Evolutionary conservation across 495 filamentous ascomycete genomes (phyloP), one percentile per base, ranked within the genome.

Genomic region (Annulohypoxylon nitens): DNA sequence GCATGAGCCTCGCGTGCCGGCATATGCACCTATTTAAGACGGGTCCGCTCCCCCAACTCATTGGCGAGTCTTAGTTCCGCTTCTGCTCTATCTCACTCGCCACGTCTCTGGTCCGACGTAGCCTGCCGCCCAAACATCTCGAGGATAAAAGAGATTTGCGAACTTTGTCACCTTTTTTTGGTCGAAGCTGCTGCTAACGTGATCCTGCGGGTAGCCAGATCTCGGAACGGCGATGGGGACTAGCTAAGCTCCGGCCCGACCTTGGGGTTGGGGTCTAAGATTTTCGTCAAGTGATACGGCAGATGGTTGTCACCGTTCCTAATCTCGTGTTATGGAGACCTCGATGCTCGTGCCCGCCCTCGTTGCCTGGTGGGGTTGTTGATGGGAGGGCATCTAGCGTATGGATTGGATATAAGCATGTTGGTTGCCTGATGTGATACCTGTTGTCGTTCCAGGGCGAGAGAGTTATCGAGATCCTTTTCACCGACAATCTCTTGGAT

Each of bases 121-220:
- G 16, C 25, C 16, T 43, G 14, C 48, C 58, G 59, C 48, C 58
- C 50, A 10, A 10, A 25, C 30, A 45, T 61, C 47, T 60, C 61
- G 61, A 69, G 54, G 43, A 34, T 18, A 16, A 41, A 41, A 18
- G 14, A 26, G 23, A 41, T 53, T 16, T 53, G 25, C 30, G 54
- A 48, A 48, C 33, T 18, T 61, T 43, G 16, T 50, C 14, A 18
- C 30, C 0, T 30, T 30, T 30, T 30, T 30, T 6, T 6, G 30
- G 30, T 30, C 30, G 30, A 6, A 3, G 30, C 30, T 20, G n/a
- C 12, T 47, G n/a, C 53, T 10, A 34, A 20, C 47, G 4, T 69
- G 61, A 74, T 74, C 70, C 60, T 73, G 70, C 65, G 47, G 65
- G 60, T 73, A 73, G 70, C 70, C 70, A 73, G 65, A 55, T 65